A percentile compares a stretch with the other conserved stretches of the same genome.
Conservation (phyloP, 208 protist species). For the Polymyxa betae region DNA sequence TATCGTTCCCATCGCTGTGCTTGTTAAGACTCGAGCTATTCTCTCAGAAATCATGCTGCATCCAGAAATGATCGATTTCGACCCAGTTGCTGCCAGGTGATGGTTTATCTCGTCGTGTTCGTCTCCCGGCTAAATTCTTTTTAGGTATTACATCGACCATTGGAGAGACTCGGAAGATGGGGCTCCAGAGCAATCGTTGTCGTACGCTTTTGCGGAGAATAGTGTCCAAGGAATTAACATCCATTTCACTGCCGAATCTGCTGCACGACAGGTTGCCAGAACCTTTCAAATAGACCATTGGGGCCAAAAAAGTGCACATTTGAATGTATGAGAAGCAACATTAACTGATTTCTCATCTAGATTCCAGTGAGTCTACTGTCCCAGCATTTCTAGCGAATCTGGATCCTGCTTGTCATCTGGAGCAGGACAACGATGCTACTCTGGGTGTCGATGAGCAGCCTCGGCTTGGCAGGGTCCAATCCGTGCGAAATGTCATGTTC, state of each 20-base stretch:
- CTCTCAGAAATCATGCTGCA: background rate
- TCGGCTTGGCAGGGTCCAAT: slow-evolving; percentile 8
- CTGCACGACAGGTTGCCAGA: background rate
- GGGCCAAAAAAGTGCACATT: background rate
- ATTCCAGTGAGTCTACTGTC: background rate
- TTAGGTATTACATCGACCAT: slow-evolving; percentile 46
- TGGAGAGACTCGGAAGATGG: background rate
- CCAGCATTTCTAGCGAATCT: background rate
- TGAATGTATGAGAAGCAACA: too few relatives aligned
- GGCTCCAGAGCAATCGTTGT: background rate
- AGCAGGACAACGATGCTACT: background rate
- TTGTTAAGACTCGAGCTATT: slow-evolving; percentile 23
- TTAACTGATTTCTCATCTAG: background rate
- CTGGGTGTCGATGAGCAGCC: background rate
- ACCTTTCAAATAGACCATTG: slow-evolving; percentile 44
- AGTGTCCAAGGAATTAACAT: background rate
- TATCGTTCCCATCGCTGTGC: background rate
- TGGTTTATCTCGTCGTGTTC: background rate
- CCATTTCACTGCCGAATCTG: slow-evolving; percentile 16
- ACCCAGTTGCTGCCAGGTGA: slow-evolving; percentile 13
- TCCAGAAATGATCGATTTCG: slow-evolving; percentile 45
- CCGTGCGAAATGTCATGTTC: slow-evolving; percentile 26
- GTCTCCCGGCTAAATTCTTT: background rate
- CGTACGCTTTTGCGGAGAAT: background rate
- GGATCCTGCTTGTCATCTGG: background rate